phyloP scores from a whole-genome alignment of 2,329 filamentous ascomycete species.

The Neofusicoccum cordaticola region DNA sequence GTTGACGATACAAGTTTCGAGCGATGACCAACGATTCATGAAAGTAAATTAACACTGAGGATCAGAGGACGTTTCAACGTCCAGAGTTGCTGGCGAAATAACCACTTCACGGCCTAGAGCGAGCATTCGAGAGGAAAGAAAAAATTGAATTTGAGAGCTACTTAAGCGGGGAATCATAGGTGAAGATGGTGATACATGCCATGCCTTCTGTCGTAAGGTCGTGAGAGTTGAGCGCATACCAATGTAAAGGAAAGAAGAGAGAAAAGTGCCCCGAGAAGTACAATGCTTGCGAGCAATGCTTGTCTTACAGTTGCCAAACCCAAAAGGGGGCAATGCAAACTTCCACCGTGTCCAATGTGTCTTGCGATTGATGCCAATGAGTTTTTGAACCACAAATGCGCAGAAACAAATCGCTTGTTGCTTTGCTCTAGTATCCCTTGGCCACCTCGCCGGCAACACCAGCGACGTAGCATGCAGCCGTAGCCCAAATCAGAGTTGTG shows the following conservation, averaged over 20 bases:
- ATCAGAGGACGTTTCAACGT: too few species aligned
- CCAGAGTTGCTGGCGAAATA: too few species aligned
- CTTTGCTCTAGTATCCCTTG: conserved; percentile 7
- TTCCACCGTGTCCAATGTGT: background rate
- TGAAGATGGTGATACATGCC: background rate
- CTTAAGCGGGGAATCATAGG: conserved; percentile 7
- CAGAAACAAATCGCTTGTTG: too few species aligned
- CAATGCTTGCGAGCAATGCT: background rate
- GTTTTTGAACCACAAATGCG: too few species aligned
- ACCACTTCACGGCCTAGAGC: too few species aligned
- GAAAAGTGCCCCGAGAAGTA: background rate
- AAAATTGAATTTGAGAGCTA: background rate
- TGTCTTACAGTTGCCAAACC: background rate
- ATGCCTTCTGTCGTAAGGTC: background rate
- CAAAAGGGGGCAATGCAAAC: background rate
- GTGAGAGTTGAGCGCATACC: background rate
- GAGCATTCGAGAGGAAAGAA: background rate
- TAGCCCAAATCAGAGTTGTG: conserved; percentile 16
- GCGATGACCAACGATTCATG: too few species aligned
- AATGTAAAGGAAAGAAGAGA: background rate
- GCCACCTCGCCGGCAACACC: conserved; percentile 14
- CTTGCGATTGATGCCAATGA: too few species aligned
- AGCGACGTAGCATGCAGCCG: conserved; percentile 16
- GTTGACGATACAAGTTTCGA: too few species aligned
- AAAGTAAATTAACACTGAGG: too few species aligned